Conservation (phyloP, 306 rosid genomes). For the Carpinus viminea region DNA sequence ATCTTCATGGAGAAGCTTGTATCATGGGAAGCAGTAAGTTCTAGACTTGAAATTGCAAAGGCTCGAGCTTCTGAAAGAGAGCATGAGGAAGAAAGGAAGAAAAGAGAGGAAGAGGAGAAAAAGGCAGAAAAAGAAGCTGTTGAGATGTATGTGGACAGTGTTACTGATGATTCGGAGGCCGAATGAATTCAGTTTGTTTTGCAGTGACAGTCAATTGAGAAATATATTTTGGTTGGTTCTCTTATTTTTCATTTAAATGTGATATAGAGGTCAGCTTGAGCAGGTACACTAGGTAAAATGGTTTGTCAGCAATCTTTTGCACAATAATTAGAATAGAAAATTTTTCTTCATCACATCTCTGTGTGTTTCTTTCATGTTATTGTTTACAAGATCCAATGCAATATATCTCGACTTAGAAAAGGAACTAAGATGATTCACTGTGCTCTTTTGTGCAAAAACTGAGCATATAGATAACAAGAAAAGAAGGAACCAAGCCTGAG, state of each 20-base stretch:
- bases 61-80: conserved; percentile 52
- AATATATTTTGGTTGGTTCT: conserved; percentile 9
- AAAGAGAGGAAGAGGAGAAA: conserved; percentile 38
- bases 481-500: not conserved
- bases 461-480: conserved; percentile 18
- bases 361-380: not conserved
- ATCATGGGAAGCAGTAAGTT: conserved; percentile 80
- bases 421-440: not conserved
- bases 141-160: conserved; percentile 44
- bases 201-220: not conserved
- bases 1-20: conserved; percentile 74
- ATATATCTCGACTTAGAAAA: not conserved
- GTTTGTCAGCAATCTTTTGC: not conserved
- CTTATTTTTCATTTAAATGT: not conserved
- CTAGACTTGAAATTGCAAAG: conserved; percentile 71
- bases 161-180: conserved; percentile 35
- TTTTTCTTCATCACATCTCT: not conserved
- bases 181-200: conserved; percentile 29
- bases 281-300: not conserved
- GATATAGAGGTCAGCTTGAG: conserved; percentile 12
- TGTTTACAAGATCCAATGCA: not conserved
- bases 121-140: conserved; percentile 17
- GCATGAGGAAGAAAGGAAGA: conserved; percentile 45
- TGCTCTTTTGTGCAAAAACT: not conserved
- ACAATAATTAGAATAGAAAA: not conserved